phyloP scores from a whole-genome alignment of 495 filamentous ascomycete genomes.

The Articulospora tetracladia region DNA sequence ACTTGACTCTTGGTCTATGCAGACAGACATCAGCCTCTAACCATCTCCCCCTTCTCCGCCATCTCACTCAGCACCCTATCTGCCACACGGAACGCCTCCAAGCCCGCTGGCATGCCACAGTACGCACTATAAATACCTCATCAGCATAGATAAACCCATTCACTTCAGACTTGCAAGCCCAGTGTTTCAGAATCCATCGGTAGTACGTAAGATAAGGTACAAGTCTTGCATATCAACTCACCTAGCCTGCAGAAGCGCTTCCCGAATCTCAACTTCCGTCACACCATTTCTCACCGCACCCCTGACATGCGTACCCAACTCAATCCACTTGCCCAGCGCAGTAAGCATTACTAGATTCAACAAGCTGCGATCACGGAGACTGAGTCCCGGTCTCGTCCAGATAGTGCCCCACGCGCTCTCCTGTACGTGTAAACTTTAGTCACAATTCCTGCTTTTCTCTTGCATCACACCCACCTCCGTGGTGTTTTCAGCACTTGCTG shows the following conservation, averaged over 20 bases:
- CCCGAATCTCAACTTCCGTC: constrained; percentile 47
- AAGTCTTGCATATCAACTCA: background rate
- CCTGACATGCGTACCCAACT: constrained; percentile 45
- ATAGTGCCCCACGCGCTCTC: constrained; percentile 39
- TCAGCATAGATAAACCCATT: background rate
- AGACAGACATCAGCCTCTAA: background rate
- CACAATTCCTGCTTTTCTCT: constrained; percentile 27
- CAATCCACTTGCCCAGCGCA: constrained; percentile 38
- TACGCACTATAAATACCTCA: constrained; percentile 12
- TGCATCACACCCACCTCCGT: background rate
- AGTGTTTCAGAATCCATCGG: background rate
- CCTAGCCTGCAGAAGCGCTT: constrained; percentile 45
- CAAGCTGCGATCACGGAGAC: constrained; percentile 41
- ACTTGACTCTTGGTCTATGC: no score
- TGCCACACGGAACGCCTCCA: constrained; percentile 27
- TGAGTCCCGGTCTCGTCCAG: constrained; percentile 46
- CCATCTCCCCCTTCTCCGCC: constrained; percentile 25
- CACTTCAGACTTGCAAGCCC: background rate
- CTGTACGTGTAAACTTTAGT: background rate
- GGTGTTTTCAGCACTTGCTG: background rate
- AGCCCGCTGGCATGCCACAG: constrained; percentile 25
- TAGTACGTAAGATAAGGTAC: background rate
- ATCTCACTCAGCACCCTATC: constrained; percentile 30
- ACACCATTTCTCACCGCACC: constrained; percentile 47
- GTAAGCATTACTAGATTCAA: constrained; percentile 50